Evolutionary conservation across 768 basidiomycete species (phyloP).

Genomic region (Erythrobasidium yunnanense): DNA sequence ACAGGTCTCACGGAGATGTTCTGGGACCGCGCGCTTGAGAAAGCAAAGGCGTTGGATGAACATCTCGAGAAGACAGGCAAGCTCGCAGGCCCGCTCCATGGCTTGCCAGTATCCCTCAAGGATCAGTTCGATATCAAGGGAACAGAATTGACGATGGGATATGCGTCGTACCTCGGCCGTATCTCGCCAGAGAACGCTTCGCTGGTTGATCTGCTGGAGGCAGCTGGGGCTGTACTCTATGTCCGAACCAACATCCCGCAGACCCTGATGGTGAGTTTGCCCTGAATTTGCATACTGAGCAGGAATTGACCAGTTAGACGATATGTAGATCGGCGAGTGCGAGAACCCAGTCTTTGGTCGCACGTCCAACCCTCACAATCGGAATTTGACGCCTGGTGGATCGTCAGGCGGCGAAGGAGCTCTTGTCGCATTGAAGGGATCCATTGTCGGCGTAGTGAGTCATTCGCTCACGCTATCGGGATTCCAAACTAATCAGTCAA

Average conservation of each 20-base stretch:
- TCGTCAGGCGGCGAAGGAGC: constrained; percentile 82
- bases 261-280: constrained; percentile 30
- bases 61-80: constrained; percentile 52
- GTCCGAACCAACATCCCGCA: constrained; percentile 36
- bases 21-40: constrained; percentile 56
- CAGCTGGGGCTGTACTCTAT: constrained; percentile 49
- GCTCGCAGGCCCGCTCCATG: constrained; percentile 38
- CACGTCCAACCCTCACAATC: constrained; percentile 65
- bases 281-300: constrained; percentile 52
- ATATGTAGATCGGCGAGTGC: constrained; percentile 60
- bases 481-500: background rate
- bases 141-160: constrained; percentile 34
- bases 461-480: background rate
- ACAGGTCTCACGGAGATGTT: constrained; percentile 65
- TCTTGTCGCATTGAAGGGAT: constrained; percentile 49
- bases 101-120: constrained; percentile 42
- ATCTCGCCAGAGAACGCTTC: constrained; percentile 14
- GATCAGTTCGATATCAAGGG: constrained; percentile 41
- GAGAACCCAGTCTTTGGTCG: constrained; percentile 69
- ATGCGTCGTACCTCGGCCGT: constrained; percentile 31
- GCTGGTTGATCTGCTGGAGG: constrained; percentile 27
- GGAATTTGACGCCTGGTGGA: constrained; percentile 61
- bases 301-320: background rate
- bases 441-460: constrained; percentile 28
- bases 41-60: constrained; percentile 59